Percentiles rank a stretch among this genome's conserved stretches.
These are phyloP conservation scores for Panicum hallii DNA, from an alignment of 202 grass and related monocot species.

Conservation along the genomic window DNA sequence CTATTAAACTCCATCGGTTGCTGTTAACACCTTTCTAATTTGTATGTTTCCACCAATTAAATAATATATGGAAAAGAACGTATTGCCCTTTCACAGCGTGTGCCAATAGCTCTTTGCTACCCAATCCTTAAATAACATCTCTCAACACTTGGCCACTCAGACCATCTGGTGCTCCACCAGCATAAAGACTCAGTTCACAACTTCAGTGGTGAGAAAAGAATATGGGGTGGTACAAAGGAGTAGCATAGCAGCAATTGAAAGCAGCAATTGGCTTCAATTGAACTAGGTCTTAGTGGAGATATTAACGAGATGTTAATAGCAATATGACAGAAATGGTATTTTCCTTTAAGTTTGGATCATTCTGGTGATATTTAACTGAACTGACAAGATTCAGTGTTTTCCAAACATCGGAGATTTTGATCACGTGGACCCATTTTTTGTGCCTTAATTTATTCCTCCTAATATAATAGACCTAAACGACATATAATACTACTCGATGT, in stretches of 20 bases:
- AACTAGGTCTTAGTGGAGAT: not conserved
- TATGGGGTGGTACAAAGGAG: not conserved
- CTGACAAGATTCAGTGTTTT: not conserved
- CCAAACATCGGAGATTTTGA: not conserved
- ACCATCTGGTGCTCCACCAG: not conserved
- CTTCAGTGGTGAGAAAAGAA: not conserved
- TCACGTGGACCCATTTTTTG: not conserved
- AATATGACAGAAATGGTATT: not conserved
- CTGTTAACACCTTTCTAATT: not conserved
- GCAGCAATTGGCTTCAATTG: not conserved
- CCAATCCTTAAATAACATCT: not conserved
- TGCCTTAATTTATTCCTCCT: not conserved
- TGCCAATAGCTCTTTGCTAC: not conserved
- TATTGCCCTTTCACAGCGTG: not conserved
- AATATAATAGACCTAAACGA: not conserved
- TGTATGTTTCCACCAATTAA: not conserved
- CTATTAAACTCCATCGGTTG: not conserved
- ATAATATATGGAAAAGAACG: not conserved
- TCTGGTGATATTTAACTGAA: not conserved
- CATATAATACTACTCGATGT: not conserved
- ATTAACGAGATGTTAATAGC: not conserved
- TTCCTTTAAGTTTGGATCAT: not conserved
- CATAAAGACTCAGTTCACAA: not conserved
- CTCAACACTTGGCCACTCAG: not conserved
- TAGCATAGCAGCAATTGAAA: not conserved